Percentiles rank a stretch among this genome's conserved stretches.
Conservation (phyloP, 257 asterid species). For the Solanum ossicruentum region DNA sequence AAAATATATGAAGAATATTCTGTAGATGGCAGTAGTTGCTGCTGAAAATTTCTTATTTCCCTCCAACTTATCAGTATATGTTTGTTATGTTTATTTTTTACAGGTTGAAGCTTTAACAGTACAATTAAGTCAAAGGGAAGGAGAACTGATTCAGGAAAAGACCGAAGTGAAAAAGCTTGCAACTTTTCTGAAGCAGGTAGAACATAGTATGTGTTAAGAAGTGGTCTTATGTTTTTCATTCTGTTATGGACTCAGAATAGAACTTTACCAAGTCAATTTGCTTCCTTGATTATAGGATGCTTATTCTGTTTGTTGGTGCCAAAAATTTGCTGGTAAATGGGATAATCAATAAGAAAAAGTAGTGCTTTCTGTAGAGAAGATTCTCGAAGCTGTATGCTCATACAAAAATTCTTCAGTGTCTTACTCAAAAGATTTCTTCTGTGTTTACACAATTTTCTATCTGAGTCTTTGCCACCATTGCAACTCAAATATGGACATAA, state of each 20-base stretch:
- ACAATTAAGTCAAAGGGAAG: slow-evolving; percentile 84
- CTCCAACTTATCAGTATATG: neutral
- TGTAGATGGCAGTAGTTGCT: neutral
- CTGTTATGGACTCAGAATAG: neutral
- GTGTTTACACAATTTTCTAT: neutral
- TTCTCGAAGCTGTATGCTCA: neutral
- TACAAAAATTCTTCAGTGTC: neutral
- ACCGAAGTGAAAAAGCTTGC: slow-evolving; percentile 91
- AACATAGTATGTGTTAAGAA: neutral
- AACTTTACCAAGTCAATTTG: neutral
- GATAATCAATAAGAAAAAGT: neutral
- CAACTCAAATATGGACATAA: neutral
- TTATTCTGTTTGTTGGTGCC: neutral
- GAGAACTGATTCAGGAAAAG: slow-evolving; percentile 84
- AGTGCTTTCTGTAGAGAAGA: neutral
- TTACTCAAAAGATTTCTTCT: neutral
- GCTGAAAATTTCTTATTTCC: neutral
- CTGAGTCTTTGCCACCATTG: neutral
- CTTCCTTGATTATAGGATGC: neutral
- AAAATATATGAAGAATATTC: neutral
- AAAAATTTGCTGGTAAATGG: neutral
- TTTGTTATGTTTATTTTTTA: neutral
- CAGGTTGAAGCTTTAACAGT: slow-evolving; percentile 91
- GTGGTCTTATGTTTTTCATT: neutral
- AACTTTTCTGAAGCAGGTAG: slow-evolving; percentile 77